Evolutionary conservation across 108 stramenopile species (phyloP).

Genomic region (Fistulifera solaris): DNA sequence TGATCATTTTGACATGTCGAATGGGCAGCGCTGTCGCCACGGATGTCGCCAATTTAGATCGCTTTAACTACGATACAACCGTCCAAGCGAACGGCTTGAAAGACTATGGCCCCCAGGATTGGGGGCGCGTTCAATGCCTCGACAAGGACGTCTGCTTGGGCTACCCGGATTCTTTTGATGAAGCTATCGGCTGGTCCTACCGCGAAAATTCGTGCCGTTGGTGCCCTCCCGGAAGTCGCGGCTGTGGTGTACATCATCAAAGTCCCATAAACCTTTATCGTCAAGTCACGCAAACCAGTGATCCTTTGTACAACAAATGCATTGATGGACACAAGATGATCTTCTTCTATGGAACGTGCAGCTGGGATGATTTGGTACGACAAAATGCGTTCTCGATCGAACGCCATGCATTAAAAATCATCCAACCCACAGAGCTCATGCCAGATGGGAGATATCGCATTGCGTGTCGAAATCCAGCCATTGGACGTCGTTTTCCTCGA

Average conservation of each 20-base stretch:
- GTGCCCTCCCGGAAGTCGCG: slow-evolving; percentile 21
- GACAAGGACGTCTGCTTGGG: slow-evolving; percentile 33
- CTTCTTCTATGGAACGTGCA: slow-evolving; percentile 6
- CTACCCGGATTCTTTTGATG: slow-evolving; percentile 30
- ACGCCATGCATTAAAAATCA: slow-evolving; percentile 8
- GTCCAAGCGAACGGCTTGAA: neutral
- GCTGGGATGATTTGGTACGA: neutral
- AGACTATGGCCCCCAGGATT: slow-evolving; percentile 40
- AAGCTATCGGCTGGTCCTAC: slow-evolving; percentile 21
- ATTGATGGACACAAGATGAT: slow-evolving; percentile 18
- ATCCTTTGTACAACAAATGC: slow-evolving; percentile 4
- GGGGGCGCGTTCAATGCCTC: slow-evolving; percentile 32
- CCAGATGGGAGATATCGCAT: neutral
- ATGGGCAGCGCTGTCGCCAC: too few relatives aligned
- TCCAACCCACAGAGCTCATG: slow-evolving; percentile 5
- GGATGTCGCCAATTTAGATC: neutral
- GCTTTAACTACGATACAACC: neutral
- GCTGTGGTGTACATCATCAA: slow-evolving; percentile 20
- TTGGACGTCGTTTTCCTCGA: neutral
- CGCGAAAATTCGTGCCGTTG: slow-evolving; percentile 25
- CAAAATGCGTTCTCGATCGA: slow-evolving; percentile 11
- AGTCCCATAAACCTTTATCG: slow-evolving; percentile 57
- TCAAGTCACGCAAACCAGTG: slow-evolving; percentile 26
- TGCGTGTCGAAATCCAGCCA: neutral
- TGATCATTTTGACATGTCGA: too few relatives aligned